phyloP scores from a whole-genome alignment of 306 rosid species.

The Argentina anserina region DNA sequence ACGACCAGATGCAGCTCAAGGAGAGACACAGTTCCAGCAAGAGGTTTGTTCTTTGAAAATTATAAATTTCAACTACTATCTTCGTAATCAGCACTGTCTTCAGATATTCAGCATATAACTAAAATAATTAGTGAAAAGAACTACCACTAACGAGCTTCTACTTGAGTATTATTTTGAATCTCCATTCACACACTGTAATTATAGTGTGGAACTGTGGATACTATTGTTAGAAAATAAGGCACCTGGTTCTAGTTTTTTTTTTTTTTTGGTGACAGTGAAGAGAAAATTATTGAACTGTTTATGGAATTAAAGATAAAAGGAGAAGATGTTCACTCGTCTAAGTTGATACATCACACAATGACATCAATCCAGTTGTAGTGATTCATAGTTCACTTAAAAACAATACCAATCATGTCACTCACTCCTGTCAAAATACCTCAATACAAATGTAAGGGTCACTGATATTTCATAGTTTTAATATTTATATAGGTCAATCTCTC shows the following conservation, averaged over 20 bases:
- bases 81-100: not conserved
- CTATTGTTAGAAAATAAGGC: not conserved
- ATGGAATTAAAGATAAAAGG: not conserved
- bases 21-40: constrained; percentile 70
- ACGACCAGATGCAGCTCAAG: constrained; percentile 81
- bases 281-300: not conserved
- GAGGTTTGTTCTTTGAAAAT: constrained; percentile 37
- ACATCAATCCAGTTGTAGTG: not conserved
- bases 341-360: not conserved
- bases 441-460: not conserved
- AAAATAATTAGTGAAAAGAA: not conserved
- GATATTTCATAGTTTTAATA: not conserved
- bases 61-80: not conserved
- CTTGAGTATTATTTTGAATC: not conserved
- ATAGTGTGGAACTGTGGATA: not conserved
- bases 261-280: not conserved
- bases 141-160: not conserved
- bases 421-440: not conserved
- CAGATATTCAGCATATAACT: not conserved
- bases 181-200: no score
- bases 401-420: not conserved
- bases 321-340: not conserved
- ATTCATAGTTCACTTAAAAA: not conserved
- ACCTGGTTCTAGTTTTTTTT: not conserved
- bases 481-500: not conserved